Base-by-base conservation (phyloP, 192 early-diverging fungal species). In the Podila clonocystis region DNA sequence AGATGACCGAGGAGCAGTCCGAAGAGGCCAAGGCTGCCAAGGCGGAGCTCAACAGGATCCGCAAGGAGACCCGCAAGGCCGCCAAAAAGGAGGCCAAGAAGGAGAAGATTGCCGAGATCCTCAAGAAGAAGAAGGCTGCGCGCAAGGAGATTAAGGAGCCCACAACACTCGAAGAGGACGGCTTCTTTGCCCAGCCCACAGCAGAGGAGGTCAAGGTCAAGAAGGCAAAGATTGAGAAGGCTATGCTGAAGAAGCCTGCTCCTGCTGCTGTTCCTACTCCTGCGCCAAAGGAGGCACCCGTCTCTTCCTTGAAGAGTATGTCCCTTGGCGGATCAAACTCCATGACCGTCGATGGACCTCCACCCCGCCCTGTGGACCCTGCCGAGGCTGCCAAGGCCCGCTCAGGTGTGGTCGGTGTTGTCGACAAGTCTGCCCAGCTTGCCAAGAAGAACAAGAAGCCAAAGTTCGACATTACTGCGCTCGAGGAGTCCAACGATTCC, bases 351-450 rank as follows among this genome's bases (percentile, higher is more conserved):
- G 57, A 48, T 59, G 24, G 22, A 17, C 68, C 41, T 49, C n/a
- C 45, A 30, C 30, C 24, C 1, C 72, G 45, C 62, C 15, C 41
- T 68, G 65, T 38, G 20, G 65, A 80, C 33, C 77, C 77, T 59
- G 77, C 50, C 17, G 70, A 80, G 26, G 61, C 61, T 13, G 77
- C 70, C 33, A 80, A 80, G 62, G 77, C 77, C 0, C 41, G 77
- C 26, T 80, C 77, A 8, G 77, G 87, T 77, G 82, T 88, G 36
- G 85, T 84, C 26, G 87, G 79, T 17, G 70, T 79, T 5, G 82
- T 84, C 31, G 84, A 86, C 65, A 86, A 87, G 30, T 61, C 86
- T 19, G 62, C 71, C 24, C 85, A 89, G 49, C 55, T 89, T 2
- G 66, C 67, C 24, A 86, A 85, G 59, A 82, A 82, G 67, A 84